Conservation (phyloP, 192 early-diverging fungal genomes). For the Backusella morwellensis region DNA sequence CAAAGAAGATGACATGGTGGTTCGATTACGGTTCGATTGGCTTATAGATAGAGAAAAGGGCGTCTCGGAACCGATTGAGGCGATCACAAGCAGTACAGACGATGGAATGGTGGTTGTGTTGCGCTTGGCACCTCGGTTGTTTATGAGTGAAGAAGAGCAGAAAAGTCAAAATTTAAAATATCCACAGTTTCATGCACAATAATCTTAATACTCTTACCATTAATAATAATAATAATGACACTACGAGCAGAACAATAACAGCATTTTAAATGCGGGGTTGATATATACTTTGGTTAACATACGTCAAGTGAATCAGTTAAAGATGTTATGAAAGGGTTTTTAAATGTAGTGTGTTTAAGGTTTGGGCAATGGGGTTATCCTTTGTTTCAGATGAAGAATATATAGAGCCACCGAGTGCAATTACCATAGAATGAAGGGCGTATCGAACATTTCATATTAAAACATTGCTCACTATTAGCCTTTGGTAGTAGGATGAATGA, state of each 20-base stretch:
- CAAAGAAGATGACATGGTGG: constrained; percentile 7
- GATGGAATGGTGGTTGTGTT: constrained; percentile 23
- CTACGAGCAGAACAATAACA: neutral
- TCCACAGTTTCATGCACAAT: neutral
- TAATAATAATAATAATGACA: neutral
- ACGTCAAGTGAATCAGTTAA: no score
- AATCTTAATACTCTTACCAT: neutral
- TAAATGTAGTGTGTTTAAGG: no score
- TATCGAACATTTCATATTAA: no score
- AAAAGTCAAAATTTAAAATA: constrained; percentile 1
- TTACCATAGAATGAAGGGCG: no score
- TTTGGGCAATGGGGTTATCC: no score
- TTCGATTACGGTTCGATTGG: constrained; percentile 27
- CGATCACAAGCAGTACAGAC: constrained; percentile 7
- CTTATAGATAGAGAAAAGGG: constrained; percentile 5
- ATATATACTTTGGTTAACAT: no score
- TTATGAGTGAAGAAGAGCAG: neutral
- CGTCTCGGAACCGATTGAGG: constrained; percentile 10
- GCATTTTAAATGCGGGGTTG: neutral
- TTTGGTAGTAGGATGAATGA: no score
- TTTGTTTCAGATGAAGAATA: no score
- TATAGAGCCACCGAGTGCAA: no score
- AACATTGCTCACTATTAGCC: no score
- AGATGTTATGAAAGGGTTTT: no score
- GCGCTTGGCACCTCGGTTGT: constrained; percentile 7